Base-by-base conservation (phyloP, 495 filamentous ascomycete genomes). In the Aspergillus avenaceus region DNA sequence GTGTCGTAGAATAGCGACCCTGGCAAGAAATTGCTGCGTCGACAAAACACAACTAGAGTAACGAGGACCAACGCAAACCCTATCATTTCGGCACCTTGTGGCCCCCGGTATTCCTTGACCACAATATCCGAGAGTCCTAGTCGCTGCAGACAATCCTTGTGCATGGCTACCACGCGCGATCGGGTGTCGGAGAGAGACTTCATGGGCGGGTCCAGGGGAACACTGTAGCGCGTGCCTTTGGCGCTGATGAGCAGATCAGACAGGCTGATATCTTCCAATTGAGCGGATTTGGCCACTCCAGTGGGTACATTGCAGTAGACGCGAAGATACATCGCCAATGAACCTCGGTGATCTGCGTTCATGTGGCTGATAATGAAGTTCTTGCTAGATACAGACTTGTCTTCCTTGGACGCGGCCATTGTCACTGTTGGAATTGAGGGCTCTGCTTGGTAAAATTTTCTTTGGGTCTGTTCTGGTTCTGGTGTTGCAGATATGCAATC, bases 291-390 rank as follows among this genome's bases (percentile, higher is more conserved):
- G 41, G 75, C 64, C 25, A 72, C 65, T 22, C 60, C 58, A 7
- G 73, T 60, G 37, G 79, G 73, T 28, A 84, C 62, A 6, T 66
- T 52, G 55, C 57, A 64, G 75, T 77, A 86, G 64, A 85, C 76
- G 51, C 78, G 73, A 0, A 90, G 76, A 67, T 87, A 90, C 50
- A 84, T 77, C 34, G 68, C 60, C 13, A 93, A 74, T 24, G 86
- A 85, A 54, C 76, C 73, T 54, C 67, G 64, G 68, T 91, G 88
- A 73, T 90, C 84, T 31, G 70, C 72, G 72, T 91, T 91, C 87
- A 93, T 90, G 74, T 93, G 88, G 24, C 75, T 72, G 60, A 86
- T 78, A 59, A 89, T 85, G 62, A 84, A 83, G 31, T 74, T 49
- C 51, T 83, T 86, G 52, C 69, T 56, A 5, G 75, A 24, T 3